Base-by-base conservation (phyloP, 805 yeast species). In the Teunomyces atbi region DNA sequence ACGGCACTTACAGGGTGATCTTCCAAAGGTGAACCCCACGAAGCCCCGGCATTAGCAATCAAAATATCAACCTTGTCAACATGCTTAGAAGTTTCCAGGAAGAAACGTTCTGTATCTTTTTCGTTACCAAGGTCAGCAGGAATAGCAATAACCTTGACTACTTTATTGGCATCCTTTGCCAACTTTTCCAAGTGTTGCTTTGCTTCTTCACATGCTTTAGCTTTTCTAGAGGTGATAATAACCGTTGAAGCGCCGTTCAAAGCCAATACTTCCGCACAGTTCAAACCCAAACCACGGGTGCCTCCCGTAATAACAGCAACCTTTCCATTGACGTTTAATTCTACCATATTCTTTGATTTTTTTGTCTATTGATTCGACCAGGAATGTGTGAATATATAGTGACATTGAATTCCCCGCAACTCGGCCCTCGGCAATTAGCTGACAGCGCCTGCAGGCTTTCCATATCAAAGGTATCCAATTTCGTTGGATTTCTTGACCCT, bases 21-120 rank as follows among this genome's bases (percentile, higher is more conserved):
- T 32, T 72, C 81, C 41, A 86, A 62, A 10, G 78, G 78, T 1
- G 81, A 83, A 15, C 90, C 91, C 91, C 91, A 85, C 11, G 84
- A 66, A 6, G 90, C 89, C 26, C 92, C 92, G 5, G 92, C 91
- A 57, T 85, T 86, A 41, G 90, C 88, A 55, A 83, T 73, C 51
- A 85, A 71, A 49, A 85, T 82, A 61, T 85, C 81, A 30, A 84
- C 73, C 55, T 73, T 69, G 13, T 62, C 61, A 20, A 77, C 76
- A 16, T 58, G 59, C 46, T 65, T 60, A 12, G 61, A 49, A 12
- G 77, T 76, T 32, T 69, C 73, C 5, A 69, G 62, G 41, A 56
- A 64, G 50, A 85, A 75, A 16, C 63, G 52, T 45, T 68, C 64
- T 42, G 75, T 73, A 7, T 84, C 86, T 10, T 60, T 68, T 32